Base-by-base conservation (phyloP, 352 stramenopile genomes). In the Phytopythium boreale region DNA sequence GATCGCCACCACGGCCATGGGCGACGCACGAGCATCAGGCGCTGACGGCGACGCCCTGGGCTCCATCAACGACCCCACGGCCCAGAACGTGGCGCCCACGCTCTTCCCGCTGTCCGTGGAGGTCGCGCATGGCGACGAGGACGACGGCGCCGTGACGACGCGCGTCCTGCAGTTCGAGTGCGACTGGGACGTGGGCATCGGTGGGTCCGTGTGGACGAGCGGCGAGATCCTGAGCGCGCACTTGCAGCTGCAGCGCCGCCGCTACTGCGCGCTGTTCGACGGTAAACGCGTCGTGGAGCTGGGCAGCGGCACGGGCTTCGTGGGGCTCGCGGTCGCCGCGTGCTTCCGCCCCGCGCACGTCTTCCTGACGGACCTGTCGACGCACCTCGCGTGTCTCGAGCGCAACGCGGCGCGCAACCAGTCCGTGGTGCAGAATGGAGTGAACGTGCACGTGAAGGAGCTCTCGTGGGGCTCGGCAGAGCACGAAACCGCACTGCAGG, bases 131-230 rank as follows among this genome's bases (percentile, higher is more conserved):
- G 58, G 61, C 20, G 19, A 43, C 20, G 47, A 70, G n/a, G 24
- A 29, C 26, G n/a, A 37, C 2, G 19, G 31, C 29, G 24, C 37
- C 22, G 44, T 17, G 27, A 41, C 68, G 36, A 43, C 70, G 36
- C 66, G 67, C 4, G 71, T 77, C 55, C 66, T 93, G 41, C 64
- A 81, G 67, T 90, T 95, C 50, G 71, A 82, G 61, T 95, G 86
- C 70, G 76, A 92, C 64, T 95, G 86, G 86, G 71, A 84, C 56
- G 73, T 90, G 31, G 86, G 86, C 58, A 95, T 95, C 66, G 86
- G 86, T 62, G 86, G 86, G 55, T 93, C 82, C 14, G 71, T 95
- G 31, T 95, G 86, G 86, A 95, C 86, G 4, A 95, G 86, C 61
- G 86, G 84, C 7, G 74, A 90, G 72, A 74, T 95, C 27, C 73